phyloP scores from a whole-genome alignment of 257 asterid genomes.

The Solanum chaucha region DNA sequence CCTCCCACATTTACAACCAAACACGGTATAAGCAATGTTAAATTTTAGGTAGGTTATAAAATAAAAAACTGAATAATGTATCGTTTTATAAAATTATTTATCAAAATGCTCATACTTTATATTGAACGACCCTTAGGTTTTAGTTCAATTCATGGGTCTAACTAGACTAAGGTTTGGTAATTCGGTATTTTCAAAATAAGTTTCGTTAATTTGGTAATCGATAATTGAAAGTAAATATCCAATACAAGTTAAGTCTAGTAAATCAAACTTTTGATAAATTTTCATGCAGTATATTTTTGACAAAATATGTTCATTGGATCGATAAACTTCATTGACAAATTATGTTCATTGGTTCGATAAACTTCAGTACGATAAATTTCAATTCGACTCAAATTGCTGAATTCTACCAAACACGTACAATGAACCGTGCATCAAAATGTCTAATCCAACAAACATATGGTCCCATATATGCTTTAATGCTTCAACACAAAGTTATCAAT shows the following conservation, averaged over 20 bases:
- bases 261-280: not conserved
- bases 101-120: not conserved
- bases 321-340: no score
- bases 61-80: no score
- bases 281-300: not conserved
- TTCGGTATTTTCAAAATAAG: not conserved
- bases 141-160: no score
- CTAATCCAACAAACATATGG: not conserved
- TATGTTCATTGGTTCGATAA: no score
- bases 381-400: not conserved
- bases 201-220: no score
- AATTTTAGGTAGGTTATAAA: no score
- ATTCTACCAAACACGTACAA: not conserved
- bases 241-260: no score
- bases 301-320: no score
- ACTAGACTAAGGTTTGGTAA: not conserved
- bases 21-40: accelerated
- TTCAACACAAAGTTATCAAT: not conserved
- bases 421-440: not conserved
- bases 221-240: not conserved
- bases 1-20: not conserved
- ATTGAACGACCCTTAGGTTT: not conserved
- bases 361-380: no score
- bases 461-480: not conserved
- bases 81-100: not conserved